Evolutionary conservation across 208 protist species (phyloP).

Genomic region (Trypanosoma lewisi): DNA sequence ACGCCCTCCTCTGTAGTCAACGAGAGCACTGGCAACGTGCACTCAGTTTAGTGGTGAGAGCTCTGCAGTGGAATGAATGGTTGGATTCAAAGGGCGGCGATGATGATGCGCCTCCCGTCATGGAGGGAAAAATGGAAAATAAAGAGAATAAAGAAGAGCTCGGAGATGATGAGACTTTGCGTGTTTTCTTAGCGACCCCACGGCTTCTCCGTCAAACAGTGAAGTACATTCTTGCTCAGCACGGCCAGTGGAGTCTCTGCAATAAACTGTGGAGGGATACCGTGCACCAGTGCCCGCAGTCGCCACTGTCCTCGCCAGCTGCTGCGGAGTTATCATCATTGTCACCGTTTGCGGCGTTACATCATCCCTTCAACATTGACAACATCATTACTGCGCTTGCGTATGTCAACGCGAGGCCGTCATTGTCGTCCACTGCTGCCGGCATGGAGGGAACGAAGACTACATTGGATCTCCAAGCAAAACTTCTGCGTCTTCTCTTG

Average conservation of each 20-base stretch:
- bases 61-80: conserved; percentile 21
- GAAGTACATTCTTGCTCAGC: conserved; percentile 66
- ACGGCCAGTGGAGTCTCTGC: conserved; percentile 35
- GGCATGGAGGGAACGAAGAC: not conserved
- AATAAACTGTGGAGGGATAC: conserved; percentile 16
- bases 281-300: not conserved
- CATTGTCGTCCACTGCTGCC: not conserved
- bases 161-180: not conserved
- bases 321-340: not conserved
- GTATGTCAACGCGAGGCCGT: conserved; percentile 29
- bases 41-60: conserved; percentile 14
- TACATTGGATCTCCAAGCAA: not conserved
- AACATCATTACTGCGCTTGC: conserved; percentile 34
- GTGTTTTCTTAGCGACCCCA: not conserved
- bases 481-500: conserved; percentile 37
- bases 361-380: conserved; percentile 5
- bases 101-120: not conserved
- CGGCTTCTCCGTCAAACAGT: conserved; percentile 21
- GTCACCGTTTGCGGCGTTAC: not conserved
- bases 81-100: not conserved
- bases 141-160: not conserved
- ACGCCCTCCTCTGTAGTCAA: conserved; percentile 35
- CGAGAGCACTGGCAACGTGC: conserved; percentile 22
- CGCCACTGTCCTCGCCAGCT: not conserved
- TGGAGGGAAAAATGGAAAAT: not conserved